Percentiles rank a stretch among this genome's conserved stretches.
Evolutionary conservation across 495 filamentous ascomycete genomes (phyloP).

Genomic region (Hyaloscypha hepaticicola): DNA sequence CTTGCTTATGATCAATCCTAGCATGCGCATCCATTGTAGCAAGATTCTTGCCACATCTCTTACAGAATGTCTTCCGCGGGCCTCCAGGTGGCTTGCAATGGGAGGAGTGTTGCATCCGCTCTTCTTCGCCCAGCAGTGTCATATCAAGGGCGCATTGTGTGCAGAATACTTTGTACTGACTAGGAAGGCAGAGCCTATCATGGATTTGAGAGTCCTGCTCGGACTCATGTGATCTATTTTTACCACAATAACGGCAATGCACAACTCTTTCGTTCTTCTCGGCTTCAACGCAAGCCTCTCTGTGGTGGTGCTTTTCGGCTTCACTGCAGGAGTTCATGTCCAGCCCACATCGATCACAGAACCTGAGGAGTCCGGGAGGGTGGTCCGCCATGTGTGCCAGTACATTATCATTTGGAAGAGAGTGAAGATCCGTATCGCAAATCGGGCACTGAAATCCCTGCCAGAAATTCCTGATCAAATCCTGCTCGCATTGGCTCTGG

Average conservation of each 20-base stretch:
- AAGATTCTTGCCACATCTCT: conserved; percentile 16
- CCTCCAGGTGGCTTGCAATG: neutral
- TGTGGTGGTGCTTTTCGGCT: conserved; percentile 14
- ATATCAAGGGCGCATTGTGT: conserved; percentile 1
- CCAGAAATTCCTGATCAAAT: conserved; percentile 18
- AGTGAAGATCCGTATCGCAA: conserved; percentile 21
- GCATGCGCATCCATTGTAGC: neutral
- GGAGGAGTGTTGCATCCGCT: neutral
- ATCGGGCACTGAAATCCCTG: conserved; percentile 20
- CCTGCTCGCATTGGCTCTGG: neutral
- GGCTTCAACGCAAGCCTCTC: conserved; percentile 5
- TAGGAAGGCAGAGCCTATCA: neutral
- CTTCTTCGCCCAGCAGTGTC: neutral
- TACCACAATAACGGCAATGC: conserved; percentile 22
- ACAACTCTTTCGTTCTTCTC: neutral
- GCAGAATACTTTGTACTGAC: conserved; percentile 11
- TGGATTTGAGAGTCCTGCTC: conserved; percentile 3
- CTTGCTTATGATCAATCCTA: neutral
- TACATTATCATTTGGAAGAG: conserved; percentile 1
- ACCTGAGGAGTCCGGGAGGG: conserved; percentile 14
- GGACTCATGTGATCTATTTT: conserved; percentile 1
- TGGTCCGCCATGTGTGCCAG: conserved; percentile 22
- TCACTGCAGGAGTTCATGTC: neutral
- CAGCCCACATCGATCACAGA: conserved; percentile 25
- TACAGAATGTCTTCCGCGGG: conserved; percentile 13